Evolutionary conservation across 805 yeast genomes (phyloP), one percentile per base, ranked within the genome.

Genomic region (Teunomyces barrocoloradensis): DNA sequence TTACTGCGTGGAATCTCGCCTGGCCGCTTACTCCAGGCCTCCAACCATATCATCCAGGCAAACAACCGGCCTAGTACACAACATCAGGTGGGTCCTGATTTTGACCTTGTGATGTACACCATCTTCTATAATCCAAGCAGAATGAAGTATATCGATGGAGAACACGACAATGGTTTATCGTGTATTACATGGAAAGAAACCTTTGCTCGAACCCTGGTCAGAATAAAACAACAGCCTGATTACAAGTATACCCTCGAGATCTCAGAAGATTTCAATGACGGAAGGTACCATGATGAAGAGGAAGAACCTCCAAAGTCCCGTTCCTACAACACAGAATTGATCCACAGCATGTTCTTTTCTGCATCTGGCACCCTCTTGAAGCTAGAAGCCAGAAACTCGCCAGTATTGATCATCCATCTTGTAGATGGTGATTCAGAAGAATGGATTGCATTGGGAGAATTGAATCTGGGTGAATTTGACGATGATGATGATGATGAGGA

Each of bases 101-200:
- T 86, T 61, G 73, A 71, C 47, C 61, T 84, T 40, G 82, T 79
- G 3, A 63, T 78, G 53, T 87, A 79, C 54, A 71, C 87, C 4
- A 75, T 87, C 3, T 87, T 85, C 55, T 81, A 82, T 58, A 79
- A 82, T 48, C 75, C 81, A 9, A 74, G 76, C 41, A 57, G 79
- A 36, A 59, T 65, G 28, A 66, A 63, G 42, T 67, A 66, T 44
- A 54, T 66, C 2, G 65, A 61, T 36, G 51, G 41, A 9, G 60
- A 53, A 12, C 33, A 45, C 1, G 53, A 52, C 29, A 52, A 50
- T 33, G 59, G 48, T 6, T 49, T 63, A 23, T 68, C 68, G 9
- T 75, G 78, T 45, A 74, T 87, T 2, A 71, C 79, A 2, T 87
- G 95, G 95, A 84, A 83, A 53, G 95, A 87, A 53, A 83, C 82